Conservation (phyloP, 75 land plant genomes). For the Picea glauca region DNA sequence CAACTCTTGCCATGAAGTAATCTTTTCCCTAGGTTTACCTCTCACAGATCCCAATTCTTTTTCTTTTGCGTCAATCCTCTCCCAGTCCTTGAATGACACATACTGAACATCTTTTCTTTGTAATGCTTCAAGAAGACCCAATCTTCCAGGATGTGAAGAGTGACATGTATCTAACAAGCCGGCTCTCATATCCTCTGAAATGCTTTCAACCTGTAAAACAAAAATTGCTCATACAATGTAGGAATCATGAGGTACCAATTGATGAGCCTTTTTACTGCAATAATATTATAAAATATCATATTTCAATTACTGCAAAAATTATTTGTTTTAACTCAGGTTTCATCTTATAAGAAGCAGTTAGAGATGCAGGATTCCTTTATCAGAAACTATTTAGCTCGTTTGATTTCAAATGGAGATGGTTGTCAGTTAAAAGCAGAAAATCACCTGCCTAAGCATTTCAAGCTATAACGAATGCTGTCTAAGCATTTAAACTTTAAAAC, state of each 20-base stretch:
- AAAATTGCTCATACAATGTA: background rate
- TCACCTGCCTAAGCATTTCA: background rate
- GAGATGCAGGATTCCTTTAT: background rate
- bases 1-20: slow-evolving; percentile 60
- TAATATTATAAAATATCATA: too few relatives aligned
- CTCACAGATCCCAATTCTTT: slow-evolving; percentile 42
- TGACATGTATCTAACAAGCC: slow-evolving; percentile 21
- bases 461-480: too few relatives aligned
- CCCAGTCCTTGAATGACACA: slow-evolving; percentile 75
- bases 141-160: slow-evolving; percentile 52
- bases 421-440: background rate
- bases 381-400: background rate
- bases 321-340: background rate
- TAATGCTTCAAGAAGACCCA: slow-evolving; percentile 62
- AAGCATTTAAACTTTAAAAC: too few relatives aligned
- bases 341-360: background rate
- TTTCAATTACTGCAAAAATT: too few relatives aligned
- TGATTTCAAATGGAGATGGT: background rate
- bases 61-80: slow-evolving; percentile 76
- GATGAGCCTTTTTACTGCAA: too few relatives aligned
- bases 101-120: slow-evolving; percentile 33
- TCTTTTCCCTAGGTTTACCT: slow-evolving; percentile 86
- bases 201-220: slow-evolving; percentile 63
- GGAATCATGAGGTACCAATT: background rate
- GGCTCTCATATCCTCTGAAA: slow-evolving; percentile 57